These are phyloP conservation scores for Mycena leptocephala DNA, from an alignment of 768 basidiomycete genomes.

Conservation along the genomic window DNA sequence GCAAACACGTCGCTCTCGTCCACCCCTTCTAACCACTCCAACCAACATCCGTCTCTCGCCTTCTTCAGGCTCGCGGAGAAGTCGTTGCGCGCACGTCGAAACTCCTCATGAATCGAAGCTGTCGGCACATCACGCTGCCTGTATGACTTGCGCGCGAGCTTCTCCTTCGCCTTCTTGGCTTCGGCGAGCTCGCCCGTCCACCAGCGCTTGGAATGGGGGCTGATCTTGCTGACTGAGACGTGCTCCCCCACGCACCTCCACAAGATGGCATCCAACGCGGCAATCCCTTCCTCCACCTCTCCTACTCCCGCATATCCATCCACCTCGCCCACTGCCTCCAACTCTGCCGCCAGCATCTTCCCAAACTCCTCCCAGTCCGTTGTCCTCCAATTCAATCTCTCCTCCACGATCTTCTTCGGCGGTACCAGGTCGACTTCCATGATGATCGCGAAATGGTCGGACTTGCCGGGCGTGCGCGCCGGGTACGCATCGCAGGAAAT, in stretches of 20 bases:
- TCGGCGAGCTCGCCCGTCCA: background rate
- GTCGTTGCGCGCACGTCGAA: background rate
- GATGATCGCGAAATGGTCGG: background rate
- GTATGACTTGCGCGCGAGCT: background rate
- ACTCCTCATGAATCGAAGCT: background rate
- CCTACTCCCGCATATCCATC: background rate
- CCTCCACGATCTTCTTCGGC: background rate
- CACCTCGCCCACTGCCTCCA: background rate
- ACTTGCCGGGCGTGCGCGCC: background rate
- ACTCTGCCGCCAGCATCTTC: background rate
- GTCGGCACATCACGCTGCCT: background rate
- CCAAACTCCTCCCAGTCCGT: too few relatives aligned
- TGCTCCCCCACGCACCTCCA: background rate
- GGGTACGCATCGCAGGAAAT: background rate
- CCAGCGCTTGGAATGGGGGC: background rate
- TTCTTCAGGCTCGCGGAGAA: background rate
- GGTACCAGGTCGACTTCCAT: background rate
- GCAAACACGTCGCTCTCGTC: background rate
- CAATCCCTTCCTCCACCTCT: background rate
- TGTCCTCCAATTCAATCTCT: too few relatives aligned
- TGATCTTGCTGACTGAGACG: background rate
- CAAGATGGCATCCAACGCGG: background rate
- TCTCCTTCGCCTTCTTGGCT: background rate
- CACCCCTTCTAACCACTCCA: background rate
- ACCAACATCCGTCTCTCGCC: background rate